Conservation (phyloP, 495 filamentous ascomycete genomes). For the Podospora fimiseda region DNA sequence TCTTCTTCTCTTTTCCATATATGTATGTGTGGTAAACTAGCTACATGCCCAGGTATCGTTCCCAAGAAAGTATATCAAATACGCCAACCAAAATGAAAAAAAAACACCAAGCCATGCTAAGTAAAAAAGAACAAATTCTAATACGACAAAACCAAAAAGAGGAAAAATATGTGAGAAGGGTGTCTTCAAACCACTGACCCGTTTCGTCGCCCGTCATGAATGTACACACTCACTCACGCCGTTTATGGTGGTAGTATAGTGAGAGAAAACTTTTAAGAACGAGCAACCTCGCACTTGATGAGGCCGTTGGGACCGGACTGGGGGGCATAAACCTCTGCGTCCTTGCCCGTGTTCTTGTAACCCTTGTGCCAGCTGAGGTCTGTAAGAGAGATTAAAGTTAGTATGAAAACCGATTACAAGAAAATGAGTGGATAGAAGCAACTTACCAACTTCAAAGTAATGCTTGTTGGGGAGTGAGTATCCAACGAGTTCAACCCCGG, state of each 20-base stretch:
- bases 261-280: slow-evolving; percentile 31
- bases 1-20: too few relatives aligned
- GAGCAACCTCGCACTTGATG: slow-evolving; percentile 88
- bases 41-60: too few relatives aligned
- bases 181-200: too few relatives aligned
- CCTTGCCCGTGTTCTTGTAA: slow-evolving; percentile 90
- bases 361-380: slow-evolving; percentile 97
- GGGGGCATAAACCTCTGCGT: slow-evolving; percentile 92
- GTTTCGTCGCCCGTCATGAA: too few relatives aligned
- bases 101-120: too few relatives aligned
- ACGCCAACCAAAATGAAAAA: background rate
- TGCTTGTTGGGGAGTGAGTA: slow-evolving; percentile 96
- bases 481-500: slow-evolving; percentile 63
- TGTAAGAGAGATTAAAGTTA: slow-evolving; percentile 27
- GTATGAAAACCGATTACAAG: background rate
- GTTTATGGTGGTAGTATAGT: background rate
- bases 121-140: too few relatives aligned
- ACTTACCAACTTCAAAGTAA: slow-evolving; percentile 94
- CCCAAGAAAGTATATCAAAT: too few relatives aligned
- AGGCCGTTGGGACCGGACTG: slow-evolving; percentile 90
- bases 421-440: background rate
- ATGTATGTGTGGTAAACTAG: too few relatives aligned
- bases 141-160: background rate
- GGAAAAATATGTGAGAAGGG: too few relatives aligned
- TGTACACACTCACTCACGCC: too few relatives aligned